Evolutionary conservation across 2,329 filamentous ascomycete species (phyloP), one percentile per base, ranked within the genome.

Genomic region (Sporothrix euskadiensis): DNA sequence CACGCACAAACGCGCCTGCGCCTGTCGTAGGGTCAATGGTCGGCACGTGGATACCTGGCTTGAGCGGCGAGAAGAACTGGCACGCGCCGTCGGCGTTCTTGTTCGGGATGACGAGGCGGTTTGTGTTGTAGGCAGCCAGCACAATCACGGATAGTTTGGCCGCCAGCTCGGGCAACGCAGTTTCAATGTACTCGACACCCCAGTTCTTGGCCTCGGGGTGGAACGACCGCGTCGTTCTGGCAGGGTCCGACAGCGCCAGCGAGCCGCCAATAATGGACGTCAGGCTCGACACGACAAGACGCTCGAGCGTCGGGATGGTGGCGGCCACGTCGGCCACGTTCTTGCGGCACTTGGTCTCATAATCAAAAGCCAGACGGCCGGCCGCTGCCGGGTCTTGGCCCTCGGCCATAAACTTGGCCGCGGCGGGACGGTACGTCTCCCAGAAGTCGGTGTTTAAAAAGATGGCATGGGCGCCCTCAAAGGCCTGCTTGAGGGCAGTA

Each of bases 181-280:
- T 30, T 9, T 69, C 66, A 30, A 69, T 35, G 47, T 69, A 69
- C 26, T 69, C 66, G 47, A 54, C 66, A 47, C 26, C 49, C 44
- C 66, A 69, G 66, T 69, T 69, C 66, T 69, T 69, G 44, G 66
- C 66, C 19, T 69, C 66, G 2, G 65, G 41, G 65, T 68, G 65
- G 44, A 68, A 68, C 41, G 65, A 49, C 41, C 65, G 61, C 7
- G 61, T 65, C 7, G 56, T 59, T 14, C 12, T 19, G 12, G 14
- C 8, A 0, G 56, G 30, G 14, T 59, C 56, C 3, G 56, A 59
- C 56, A 59, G 26, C 3, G 7, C 3, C 56, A 59, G 12, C 1
- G 56, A 59, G 56, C 56, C 56, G 30, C 56, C 56, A 2, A 59
- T 19, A 12, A 59, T 59, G 4, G 56, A 59, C 30, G 56, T 59